Evolutionary conservation across 371 early-diverging fungal species (phyloP).

Genomic region (Capniomyces stellatus): DNA sequence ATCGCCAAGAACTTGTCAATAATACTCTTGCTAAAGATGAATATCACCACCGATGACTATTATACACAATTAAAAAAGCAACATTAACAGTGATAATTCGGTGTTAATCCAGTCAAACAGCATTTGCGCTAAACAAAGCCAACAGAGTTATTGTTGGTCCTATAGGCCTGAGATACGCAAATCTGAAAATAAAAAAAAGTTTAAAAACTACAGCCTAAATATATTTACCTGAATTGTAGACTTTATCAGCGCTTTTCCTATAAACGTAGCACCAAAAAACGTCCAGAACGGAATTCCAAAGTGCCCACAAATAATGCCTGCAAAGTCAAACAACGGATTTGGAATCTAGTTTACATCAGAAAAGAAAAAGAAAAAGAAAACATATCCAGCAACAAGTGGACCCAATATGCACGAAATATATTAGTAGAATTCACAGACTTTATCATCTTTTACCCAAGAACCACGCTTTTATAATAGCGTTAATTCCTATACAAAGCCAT

Average conservation of each 20-base stretch:
- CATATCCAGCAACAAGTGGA: background rate
- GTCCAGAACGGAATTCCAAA: constrained; percentile 73
- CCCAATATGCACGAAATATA: background rate
- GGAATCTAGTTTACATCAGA: constrained; percentile 34
- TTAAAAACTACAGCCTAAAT: background rate
- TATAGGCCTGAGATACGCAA: too few species aligned
- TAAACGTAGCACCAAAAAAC: constrained; percentile 81
- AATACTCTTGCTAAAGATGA: constrained; percentile 42
- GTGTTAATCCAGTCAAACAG: too few species aligned
- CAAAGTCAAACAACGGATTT: constrained; percentile 88
- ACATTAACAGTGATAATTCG: too few species aligned
- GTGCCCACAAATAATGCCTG: constrained; percentile 84
- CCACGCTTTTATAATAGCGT: too few species aligned
- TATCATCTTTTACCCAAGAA: too few species aligned
- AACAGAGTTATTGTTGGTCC: too few species aligned
- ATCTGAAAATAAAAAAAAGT: background rate
- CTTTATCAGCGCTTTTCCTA: constrained; percentile 81
- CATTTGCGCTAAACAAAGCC: too few species aligned
- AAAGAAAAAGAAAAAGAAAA: background rate
- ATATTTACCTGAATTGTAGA: constrained; percentile 39
- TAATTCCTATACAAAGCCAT: too few species aligned
- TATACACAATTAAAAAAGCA: background rate
- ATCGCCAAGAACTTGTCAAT: constrained; percentile 26
- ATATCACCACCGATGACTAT: constrained; percentile 29
- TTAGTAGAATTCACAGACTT: too few species aligned